These are phyloP conservation scores for Skeletonema potamos DNA, from an alignment of 108 stramenopile species.

Conservation along the genomic window DNA sequence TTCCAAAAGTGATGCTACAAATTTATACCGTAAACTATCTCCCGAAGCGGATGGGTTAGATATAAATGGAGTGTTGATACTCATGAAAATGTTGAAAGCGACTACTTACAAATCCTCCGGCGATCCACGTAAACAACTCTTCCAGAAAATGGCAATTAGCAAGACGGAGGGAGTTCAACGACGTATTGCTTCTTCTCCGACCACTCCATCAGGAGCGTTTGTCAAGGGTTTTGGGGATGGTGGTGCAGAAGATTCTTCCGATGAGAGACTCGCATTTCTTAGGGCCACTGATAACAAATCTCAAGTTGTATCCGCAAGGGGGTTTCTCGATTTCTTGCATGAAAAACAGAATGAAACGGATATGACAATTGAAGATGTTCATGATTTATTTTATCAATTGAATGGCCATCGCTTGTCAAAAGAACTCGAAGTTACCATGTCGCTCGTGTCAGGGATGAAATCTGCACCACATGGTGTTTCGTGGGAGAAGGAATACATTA, in stretches of 20 bases:
- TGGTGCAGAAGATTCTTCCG: conserved; percentile 47
- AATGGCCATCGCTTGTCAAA: conserved; percentile 51
- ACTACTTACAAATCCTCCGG: not conserved
- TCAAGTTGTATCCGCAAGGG: not conserved
- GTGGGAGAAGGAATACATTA: conserved; percentile 58
- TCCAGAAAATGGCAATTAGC: conserved; percentile 14
- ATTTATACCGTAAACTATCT: conserved; percentile 23
- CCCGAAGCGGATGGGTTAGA: conserved; percentile 27
- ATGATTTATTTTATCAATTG: conserved; percentile 53
- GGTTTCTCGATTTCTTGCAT: conserved; percentile 50
- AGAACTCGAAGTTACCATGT: conserved; percentile 7
- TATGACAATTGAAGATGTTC: conserved; percentile 52
- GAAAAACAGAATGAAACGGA: conserved; percentile 54
- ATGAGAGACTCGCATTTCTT: conserved; percentile 66
- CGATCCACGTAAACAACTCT: conserved; percentile 28
- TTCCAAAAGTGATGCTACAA: conserved; percentile 25
- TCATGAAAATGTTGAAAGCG: conserved; percentile 26
- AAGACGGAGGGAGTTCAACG: conserved; percentile 18
- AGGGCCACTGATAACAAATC: not conserved
- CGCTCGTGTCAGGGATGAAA: conserved; percentile 5
- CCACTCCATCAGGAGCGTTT: conserved; percentile 26
- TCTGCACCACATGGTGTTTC: conserved; percentile 14
- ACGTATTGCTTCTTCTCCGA: conserved; percentile 46
- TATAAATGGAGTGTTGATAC: conserved; percentile 12
- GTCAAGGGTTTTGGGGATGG: not conserved